These are phyloP conservation scores for Starmera amethionina DNA, from an alignment of 805 yeast species.

Conservation along the genomic window DNA sequence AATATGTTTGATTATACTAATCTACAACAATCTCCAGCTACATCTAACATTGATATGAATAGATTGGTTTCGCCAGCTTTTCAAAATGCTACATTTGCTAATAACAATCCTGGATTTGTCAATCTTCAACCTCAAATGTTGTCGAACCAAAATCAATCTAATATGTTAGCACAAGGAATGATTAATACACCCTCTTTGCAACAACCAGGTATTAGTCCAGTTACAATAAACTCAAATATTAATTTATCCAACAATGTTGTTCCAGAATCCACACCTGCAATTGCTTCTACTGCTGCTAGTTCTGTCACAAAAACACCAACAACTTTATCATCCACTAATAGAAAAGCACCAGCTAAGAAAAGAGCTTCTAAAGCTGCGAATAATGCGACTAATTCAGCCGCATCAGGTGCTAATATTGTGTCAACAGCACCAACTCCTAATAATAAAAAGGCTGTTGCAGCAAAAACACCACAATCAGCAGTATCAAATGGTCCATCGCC, in stretches of 20 bases:
- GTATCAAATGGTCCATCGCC: not conserved
- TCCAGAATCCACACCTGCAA: not conserved
- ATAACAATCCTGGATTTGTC: not conserved
- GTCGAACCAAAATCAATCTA: not conserved
- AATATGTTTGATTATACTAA: conserved; percentile 1
- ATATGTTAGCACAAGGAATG: not conserved
- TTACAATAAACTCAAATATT: not conserved
- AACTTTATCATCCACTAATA: too few relatives aligned
- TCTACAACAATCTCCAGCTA: conserved; percentile 1
- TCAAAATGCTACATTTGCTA: conserved; percentile 1
- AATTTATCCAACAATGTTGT: not conserved
- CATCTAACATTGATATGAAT: not conserved
- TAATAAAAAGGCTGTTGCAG: not conserved
- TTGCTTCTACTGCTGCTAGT: not conserved
- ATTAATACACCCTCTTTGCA: not conserved
- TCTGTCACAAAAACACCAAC: not conserved
- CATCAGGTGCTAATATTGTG: conserved; percentile 1
- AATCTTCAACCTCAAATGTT: conserved; percentile 1
- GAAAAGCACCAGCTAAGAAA: conserved; percentile 8
- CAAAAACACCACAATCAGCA: not conserved
- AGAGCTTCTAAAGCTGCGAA: conserved; percentile 3
- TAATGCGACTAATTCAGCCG: not conserved
- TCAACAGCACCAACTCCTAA: not conserved
- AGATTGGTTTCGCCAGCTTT: conserved; percentile 5
- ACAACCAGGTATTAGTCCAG: not conserved